Base-by-base conservation (phyloP, 352 stramenopile species). In the Globisporangium orthogonon region DNA sequence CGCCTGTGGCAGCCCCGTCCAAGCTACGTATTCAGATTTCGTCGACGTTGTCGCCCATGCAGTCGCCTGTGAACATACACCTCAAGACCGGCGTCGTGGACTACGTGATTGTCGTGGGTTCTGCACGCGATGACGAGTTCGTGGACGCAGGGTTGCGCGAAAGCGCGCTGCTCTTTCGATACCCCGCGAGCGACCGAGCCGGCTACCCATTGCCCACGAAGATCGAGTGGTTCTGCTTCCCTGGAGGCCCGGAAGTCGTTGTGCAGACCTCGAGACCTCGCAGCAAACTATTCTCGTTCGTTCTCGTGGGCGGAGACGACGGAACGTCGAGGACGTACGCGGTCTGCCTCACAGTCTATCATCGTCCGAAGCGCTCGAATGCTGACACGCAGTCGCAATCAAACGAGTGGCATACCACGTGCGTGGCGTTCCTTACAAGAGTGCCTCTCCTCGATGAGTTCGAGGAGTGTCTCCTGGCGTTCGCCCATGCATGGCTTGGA, bases 211-310 rank as follows among this genome's bases (percentile, higher is more conserved):
- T 93, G 18, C 85, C 85, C 1, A 95, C 83, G 1, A 95, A 95
- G 65, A 85, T 95, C 50, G 85, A 95, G 62, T 95, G 85, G 84
- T 95, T 95, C 62, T 95, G 85, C 56, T 93, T 93, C 47, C 83
- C 85, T 1, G 69, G 69, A 28, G 85, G 85, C 7, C 70, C 76
- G 0, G 79, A 95, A 65, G 65, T 86, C 29, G 53, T 89, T 5
- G 61, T 63, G 13, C 73, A 88, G 62, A 37, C 54, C 11, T 39
- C 71, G 18, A 61, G 78, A 13, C 85, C 85, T 0, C 57, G 58
- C 17, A 78, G 71, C 17, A 84, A 83, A 47, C 11, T 87, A 3
- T 93, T 92, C 61, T 90, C 83, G 15, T 95, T 93, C 47, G 74
- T 92, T 0, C 62, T 95, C 13, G 78, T 91, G 5, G 83, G 85